phyloP scores from a whole-genome alignment of 257 asterid species.

The Hygrophila difformis region DNA sequence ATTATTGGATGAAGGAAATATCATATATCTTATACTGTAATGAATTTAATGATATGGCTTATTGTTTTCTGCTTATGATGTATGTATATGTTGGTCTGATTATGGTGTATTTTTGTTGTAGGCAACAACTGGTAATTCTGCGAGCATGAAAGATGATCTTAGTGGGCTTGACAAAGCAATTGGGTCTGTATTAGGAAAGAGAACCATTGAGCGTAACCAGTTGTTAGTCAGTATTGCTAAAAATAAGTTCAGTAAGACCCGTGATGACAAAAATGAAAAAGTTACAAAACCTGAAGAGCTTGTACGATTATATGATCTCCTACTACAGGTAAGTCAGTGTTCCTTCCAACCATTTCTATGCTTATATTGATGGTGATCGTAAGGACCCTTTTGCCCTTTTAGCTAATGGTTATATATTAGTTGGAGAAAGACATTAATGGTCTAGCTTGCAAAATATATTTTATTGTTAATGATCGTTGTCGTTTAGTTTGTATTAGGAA shows the following conservation, averaged over 20 bases:
- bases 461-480: no score
- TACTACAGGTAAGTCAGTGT: constrained; percentile 46
- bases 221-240: constrained; percentile 71
- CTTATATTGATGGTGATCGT: no score
- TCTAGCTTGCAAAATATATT: no score
- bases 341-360: constrained; percentile 6
- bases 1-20: constrained; percentile 4
- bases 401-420: no score
- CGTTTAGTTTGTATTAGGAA: no score
- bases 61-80: no score
- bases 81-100: no score
- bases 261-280: no score
- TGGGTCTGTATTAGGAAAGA: constrained; percentile 74
- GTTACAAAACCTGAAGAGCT: constrained; percentile 90
- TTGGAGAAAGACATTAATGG: no score
- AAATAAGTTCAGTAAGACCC: constrained; percentile 69
- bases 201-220: no score
- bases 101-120: constrained; percentile 26
- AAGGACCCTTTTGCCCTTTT: no score
- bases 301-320: constrained; percentile 75
- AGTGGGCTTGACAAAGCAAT: constrained; percentile 93
- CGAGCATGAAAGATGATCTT: constrained; percentile 72
- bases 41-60: constrained; percentile 17
- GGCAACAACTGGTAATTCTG: constrained; percentile 79
- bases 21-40: neutral